Base-by-base conservation (phyloP, 2,329 filamentous ascomycete species). In the Nemania sp. region DNA sequence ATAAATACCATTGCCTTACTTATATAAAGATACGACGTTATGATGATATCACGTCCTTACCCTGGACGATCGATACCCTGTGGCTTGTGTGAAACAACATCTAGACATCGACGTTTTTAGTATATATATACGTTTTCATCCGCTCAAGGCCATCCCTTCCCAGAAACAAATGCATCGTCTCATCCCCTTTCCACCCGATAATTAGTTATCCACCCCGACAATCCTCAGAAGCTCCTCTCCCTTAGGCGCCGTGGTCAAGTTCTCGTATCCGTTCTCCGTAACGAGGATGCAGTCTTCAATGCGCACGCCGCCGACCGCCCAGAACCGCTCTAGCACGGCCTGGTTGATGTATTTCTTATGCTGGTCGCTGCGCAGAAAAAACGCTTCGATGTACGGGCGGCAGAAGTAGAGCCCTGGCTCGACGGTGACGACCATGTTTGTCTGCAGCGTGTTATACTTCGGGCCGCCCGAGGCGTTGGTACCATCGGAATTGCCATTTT, bases 261-360 rank as follows among this genome's bases (percentile, higher is more conserved):
- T 95, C 72, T 97, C 91, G 64, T 84, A 85, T 0, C 92, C 91
- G 20, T 82, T 76, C 56, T 87, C 78, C 1, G 88, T 94, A 42
- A 97, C 85, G 19, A 94, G 77, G 33, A 97, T 81, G 69, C 93
- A 90, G 67, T 97, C 91, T 74, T 99, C 94, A 57, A 97, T 95
- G 41, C 94, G 82, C 22, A 96, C 91, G 28, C 94, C 94, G 14
- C 93, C 94, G 1, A 97, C 86, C 22, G 74, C 75, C 76, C 89
- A 93, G 70, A 88, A 93, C 58, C 75, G 76, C 56, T 86, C 83
- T 43, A 94, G 72, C 5, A 86, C 79, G 5, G 78, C 75, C 61
- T 75, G 74, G 70, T 92, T 80, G 65, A 94, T 86, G 63, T 82
- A 89, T 54, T 78, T 77, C 33, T 78, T 75, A 67, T 88, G 84